These are phyloP conservation scores for Trichoderma guizhouense DNA, from an alignment of 2,329 filamentous ascomycete genomes.

Conservation along the genomic window DNA sequence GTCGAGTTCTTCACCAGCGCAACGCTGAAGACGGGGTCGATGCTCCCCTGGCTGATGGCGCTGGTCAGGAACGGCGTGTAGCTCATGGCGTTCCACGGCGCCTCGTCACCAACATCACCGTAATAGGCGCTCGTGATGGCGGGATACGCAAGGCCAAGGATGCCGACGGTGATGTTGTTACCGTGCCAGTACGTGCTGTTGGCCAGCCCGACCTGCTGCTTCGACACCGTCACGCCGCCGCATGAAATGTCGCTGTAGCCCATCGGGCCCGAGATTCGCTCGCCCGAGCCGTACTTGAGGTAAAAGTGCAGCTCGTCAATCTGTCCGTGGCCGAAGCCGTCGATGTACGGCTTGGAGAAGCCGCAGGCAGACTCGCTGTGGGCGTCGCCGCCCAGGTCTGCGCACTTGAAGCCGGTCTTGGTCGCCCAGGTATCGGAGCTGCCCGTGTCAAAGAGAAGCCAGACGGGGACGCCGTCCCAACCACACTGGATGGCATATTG, in stretches of 20 bases:
- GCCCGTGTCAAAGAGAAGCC: slow-evolving; percentile 48
- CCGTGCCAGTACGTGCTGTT: slow-evolving; percentile 50
- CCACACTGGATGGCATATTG: slow-evolving; percentile 41
- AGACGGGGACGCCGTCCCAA: slow-evolving; percentile 39
- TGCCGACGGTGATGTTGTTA: slow-evolving; percentile 50
- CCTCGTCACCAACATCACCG: slow-evolving; percentile 38
- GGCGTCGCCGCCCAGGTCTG: slow-evolving; percentile 33
- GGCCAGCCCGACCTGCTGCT: slow-evolving; percentile 48
- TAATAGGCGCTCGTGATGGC: slow-evolving; percentile 48
- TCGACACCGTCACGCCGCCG: slow-evolving; percentile 42
- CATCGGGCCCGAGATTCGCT: slow-evolving; percentile 46
- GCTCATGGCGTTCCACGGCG: slow-evolving; percentile 36
- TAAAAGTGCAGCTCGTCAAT: slow-evolving; percentile 44
- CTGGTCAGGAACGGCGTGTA: slow-evolving; percentile 50
- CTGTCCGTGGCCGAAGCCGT: slow-evolving; percentile 39
- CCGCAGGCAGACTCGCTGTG: slow-evolving; percentile 35
- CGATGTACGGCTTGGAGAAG: slow-evolving; percentile 40
- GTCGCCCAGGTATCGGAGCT: slow-evolving; percentile 52
- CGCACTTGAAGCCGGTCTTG: slow-evolving; percentile 40
- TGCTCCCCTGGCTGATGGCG: slow-evolving; percentile 44
- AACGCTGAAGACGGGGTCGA: slow-evolving; percentile 47
- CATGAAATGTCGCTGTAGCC: slow-evolving; percentile 45
- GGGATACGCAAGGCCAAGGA: slow-evolving; percentile 51
- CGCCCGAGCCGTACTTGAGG: slow-evolving; percentile 47
- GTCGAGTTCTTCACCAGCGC: slow-evolving; percentile 46